Conservation (phyloP, 257 asterid species). For the Forsythia suspensa region DNA sequence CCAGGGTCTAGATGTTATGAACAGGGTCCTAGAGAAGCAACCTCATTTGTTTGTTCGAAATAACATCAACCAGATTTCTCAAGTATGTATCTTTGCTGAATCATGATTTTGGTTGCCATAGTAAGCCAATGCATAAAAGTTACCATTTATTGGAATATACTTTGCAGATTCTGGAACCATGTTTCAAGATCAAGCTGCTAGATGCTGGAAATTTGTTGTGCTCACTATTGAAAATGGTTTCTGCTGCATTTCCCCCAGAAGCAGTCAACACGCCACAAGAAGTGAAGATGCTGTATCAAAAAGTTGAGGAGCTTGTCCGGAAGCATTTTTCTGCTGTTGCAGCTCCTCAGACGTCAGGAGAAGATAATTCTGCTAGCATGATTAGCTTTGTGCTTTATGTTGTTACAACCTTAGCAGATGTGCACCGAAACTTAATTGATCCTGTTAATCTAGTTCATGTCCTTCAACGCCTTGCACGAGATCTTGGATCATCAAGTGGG, state of each 20-base stretch:
- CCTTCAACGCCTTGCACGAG: conserved; percentile 95
- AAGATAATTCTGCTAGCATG: conserved; percentile 91
- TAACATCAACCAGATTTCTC: conserved; percentile 88
- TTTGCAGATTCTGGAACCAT: conserved; percentile 93
- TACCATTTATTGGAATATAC: conserved; percentile 15
- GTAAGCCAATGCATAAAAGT: conserved; percentile 10
- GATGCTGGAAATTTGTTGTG: conserved; percentile 97
- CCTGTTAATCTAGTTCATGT: conserved; percentile 82
- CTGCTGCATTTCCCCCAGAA: conserved; percentile 92
- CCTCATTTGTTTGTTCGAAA: conserved; percentile 95
- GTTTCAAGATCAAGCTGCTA: conserved; percentile 96
- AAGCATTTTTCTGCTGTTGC: conserved; percentile 94
- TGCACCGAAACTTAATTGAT: conserved; percentile 85
- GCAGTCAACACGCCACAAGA: conserved; percentile 75
- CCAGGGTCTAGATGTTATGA: conserved; percentile 99
- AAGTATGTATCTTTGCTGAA: conserved; percentile 49
- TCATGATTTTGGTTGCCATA: conserved; percentile 21
- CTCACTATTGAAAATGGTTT: conserved; percentile 90
- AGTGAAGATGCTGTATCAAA: conserved; percentile 85
- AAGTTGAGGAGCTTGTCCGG: conserved; percentile 94
- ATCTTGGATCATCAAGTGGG: conserved; percentile 78
- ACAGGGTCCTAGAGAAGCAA: conserved; percentile 95
- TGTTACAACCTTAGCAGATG: conserved; percentile 80
- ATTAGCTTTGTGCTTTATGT: conserved; percentile 91
- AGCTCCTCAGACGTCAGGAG: conserved; percentile 85